Conservation (phyloP, 768 basidiomycete genomes). For the Gelatoporia subvermispora region DNA sequence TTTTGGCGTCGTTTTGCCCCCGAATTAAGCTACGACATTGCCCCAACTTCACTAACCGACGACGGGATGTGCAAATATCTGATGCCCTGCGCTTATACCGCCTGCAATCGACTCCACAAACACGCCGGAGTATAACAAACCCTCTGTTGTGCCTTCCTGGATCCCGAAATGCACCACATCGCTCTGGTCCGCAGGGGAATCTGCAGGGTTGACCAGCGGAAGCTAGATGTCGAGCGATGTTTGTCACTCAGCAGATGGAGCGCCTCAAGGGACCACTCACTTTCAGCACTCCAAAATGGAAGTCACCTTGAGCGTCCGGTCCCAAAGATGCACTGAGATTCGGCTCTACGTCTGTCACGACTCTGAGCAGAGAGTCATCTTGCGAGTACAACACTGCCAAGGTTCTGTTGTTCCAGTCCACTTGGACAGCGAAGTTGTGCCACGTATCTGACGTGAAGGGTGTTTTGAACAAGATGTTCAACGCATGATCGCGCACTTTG, state of each 20-base stretch:
- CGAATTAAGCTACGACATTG: too few relatives aligned
- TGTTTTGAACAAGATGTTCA: constrained; percentile 44
- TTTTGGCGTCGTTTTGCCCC: too few relatives aligned
- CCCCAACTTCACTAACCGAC: background rate
- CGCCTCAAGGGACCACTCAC: constrained; percentile 22
- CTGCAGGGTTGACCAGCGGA: constrained; percentile 44
- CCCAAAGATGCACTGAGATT: constrained; percentile 40
- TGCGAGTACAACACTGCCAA: constrained; percentile 49
- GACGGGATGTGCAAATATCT: too few relatives aligned
- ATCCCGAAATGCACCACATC: constrained; percentile 57
- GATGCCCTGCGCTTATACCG: constrained; percentile 33
- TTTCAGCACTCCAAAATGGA: constrained; percentile 59
- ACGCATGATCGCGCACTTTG: constrained; percentile 52
- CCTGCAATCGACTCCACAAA: constrained; percentile 42
- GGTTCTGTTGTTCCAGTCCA: constrained; percentile 50
- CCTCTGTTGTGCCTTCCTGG: constrained; percentile 54
- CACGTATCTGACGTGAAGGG: constrained; percentile 40
- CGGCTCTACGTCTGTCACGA: constrained; percentile 37
- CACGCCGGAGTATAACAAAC: constrained; percentile 51
- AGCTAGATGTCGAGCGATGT: constrained; percentile 31
- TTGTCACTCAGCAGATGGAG: too few relatives aligned
- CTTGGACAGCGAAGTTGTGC: constrained; percentile 58
- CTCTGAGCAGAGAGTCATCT: constrained; percentile 31
- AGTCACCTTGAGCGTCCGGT: constrained; percentile 49
- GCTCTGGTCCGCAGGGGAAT: constrained; percentile 40